These are phyloP conservation scores for Saccharomyces paradoxus DNA, from an alignment of 805 yeast genomes.

Conservation along the genomic window DNA sequence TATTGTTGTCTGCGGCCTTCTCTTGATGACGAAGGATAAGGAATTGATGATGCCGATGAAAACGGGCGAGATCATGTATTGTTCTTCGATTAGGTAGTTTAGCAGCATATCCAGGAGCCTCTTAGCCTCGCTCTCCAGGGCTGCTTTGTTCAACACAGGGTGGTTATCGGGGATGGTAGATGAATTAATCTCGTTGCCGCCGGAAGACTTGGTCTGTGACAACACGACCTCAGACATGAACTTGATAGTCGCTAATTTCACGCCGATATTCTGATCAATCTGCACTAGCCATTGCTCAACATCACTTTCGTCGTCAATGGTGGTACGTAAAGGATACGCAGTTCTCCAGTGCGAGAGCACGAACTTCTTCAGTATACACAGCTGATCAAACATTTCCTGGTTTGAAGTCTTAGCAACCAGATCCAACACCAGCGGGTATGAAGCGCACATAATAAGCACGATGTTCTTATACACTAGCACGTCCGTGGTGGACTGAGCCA, in stretches of 20 bases:
- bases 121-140: slow-evolving; percentile 64
- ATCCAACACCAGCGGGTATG: slow-evolving; percentile 42
- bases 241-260: slow-evolving; percentile 63
- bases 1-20: slow-evolving; percentile 51
- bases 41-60: slow-evolving; percentile 65
- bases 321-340: slow-evolving; percentile 43
- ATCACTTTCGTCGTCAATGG: background rate
- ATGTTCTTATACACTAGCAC: slow-evolving; percentile 28
- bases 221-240: slow-evolving; percentile 54
- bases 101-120: slow-evolving; percentile 60
- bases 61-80: slow-evolving; percentile 46
- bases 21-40: slow-evolving; percentile 51
- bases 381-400: slow-evolving; percentile 43
- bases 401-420: slow-evolving; percentile 37
- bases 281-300: slow-evolving; percentile 20
- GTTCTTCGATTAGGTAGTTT: slow-evolving; percentile 45
- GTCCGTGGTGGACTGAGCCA: background rate
- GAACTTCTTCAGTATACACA: slow-evolving; percentile 47
- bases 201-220: slow-evolving; percentile 40
- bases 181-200: slow-evolving; percentile 30
- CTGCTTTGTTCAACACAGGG: slow-evolving; percentile 47
- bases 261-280: slow-evolving; percentile 43
- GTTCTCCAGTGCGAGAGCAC: slow-evolving; percentile 57
- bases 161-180: slow-evolving; percentile 50
- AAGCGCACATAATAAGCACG: slow-evolving; percentile 34